These are phyloP conservation scores for Gossypium mustelinum DNA, from an alignment of 345 rosid species.

Conservation along the genomic window DNA sequence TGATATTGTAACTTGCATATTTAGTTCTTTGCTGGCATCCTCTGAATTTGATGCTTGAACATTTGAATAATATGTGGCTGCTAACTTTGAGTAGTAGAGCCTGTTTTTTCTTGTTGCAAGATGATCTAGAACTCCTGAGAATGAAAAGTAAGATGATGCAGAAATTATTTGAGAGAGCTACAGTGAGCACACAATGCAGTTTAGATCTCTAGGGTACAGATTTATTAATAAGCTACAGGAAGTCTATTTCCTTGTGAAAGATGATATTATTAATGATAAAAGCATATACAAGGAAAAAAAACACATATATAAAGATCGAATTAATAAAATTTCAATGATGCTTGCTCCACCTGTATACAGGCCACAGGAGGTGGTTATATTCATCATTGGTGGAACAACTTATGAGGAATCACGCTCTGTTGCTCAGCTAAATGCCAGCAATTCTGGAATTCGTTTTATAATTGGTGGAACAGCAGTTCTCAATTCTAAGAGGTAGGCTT, in stretches of 20 bases:
- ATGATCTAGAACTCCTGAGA: background rate
- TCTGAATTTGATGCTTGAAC: slow-evolving; percentile 5
- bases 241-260: background rate
- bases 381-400: slow-evolving; percentile 94
- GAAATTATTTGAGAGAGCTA: background rate
- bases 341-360: slow-evolving; percentile 34
- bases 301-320: background rate
- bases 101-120: background rate
- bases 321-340: background rate
- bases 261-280: background rate
- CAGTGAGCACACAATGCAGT: background rate
- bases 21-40: background rate
- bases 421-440: slow-evolving; percentile 73
- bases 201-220: background rate
- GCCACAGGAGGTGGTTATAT: slow-evolving; percentile 87
- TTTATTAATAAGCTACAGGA: background rate
- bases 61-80: background rate
- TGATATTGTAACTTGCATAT: background rate
- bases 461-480: slow-evolving; percentile 80
- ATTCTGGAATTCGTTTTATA: slow-evolving; percentile 76
- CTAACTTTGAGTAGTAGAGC: background rate
- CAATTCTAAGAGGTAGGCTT: slow-evolving; percentile 74
- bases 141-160: background rate
- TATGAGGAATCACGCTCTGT: slow-evolving; percentile 90
- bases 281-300: background rate